Evolutionary conservation across 805 yeast genomes (phyloP), one percentile per base, ranked within the genome.

Genomic region (Ascoidea asiatica): DNA sequence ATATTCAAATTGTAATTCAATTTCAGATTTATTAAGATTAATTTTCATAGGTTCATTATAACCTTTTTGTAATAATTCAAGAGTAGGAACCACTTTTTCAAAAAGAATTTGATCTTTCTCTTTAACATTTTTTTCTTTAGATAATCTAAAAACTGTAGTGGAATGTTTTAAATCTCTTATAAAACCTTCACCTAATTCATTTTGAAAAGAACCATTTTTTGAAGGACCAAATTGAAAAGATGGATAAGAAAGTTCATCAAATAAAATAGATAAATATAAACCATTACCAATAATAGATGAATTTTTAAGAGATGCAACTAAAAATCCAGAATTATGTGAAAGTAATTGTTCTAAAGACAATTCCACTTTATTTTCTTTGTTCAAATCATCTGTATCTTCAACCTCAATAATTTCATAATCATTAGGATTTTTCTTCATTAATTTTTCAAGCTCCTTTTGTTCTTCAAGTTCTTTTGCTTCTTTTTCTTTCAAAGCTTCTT

Each of bases 91-190:
- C 5, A 63, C 57, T 45, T 64, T 64, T 52, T 79, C 85, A 4
- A 67, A 63, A 19, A 76, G 46, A 22, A 84, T 56, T 37, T 80
- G 78, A 39, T 68, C 68, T 7, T 62, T 59, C 19, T 63, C 63
- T 22, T 60, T 67, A 13, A 75, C 77, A 33, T 68, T 66, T 18
- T 66, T 69, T 43, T 65, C 72, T 45, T 70, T 73, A 1, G 83
- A 60, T n/a, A 78, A 56, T 57, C 90, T 69, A 50, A 84, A 62
- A 36, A 75, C 60, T 39, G 75, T 50, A 41, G 60, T 65, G 36
- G 88, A 79, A 56, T 81, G 69, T 38, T 73, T 71, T 53, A 84
- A 67, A 57, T 84, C 92, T 59, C 94, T 74, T 42, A 84, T 67
- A 51, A 82, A 82, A 0, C 73, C 74, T 48, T 70, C 75, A 19